Evolutionary conservation across 345 rosid species (phyloP).

Genomic region (Hevea brasiliensis): DNA sequence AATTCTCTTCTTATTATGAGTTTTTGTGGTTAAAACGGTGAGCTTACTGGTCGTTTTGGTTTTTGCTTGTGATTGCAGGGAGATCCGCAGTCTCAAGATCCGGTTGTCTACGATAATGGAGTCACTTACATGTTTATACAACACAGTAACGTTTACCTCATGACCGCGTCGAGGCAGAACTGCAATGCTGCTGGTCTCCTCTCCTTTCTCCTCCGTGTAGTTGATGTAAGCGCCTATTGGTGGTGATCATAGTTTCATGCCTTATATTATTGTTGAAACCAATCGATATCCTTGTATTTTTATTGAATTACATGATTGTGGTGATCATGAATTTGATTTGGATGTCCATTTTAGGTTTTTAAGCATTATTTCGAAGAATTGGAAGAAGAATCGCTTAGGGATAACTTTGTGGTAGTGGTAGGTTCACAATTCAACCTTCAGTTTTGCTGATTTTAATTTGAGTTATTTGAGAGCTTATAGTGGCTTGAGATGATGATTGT

Average conservation of each 20-base stretch:
- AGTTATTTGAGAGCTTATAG: background rate
- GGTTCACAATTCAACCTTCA: constrained; percentile 18
- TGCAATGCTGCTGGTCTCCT: constrained; percentile 96
- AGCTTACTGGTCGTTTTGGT: background rate
- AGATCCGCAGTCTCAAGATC: constrained; percentile 96
- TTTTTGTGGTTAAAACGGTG: background rate
- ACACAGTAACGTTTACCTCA: constrained; percentile 86
- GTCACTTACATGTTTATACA: constrained; percentile 91
- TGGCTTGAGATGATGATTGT: constrained; percentile 6
- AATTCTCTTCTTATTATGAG: background rate
- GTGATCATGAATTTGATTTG: too few relatives aligned
- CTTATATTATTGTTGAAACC: background rate
- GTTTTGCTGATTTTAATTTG: background rate
- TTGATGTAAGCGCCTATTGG: constrained; percentile 60
- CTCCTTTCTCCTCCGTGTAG: constrained; percentile 81
- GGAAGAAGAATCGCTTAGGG: constrained; percentile 95
- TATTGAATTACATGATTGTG: background rate
- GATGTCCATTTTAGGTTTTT: constrained; percentile 52
- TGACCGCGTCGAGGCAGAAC: constrained; percentile 90
- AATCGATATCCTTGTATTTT: too few relatives aligned
- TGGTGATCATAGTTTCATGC: background rate
- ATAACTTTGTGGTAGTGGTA: constrained; percentile 99
- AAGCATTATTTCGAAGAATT: constrained; percentile 97
- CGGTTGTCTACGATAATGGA: constrained; percentile 94
- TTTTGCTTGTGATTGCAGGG: constrained; percentile 45